Conservation (phyloP, 768 basidiomycete species). For the Calocybe gangraenosa region DNA sequence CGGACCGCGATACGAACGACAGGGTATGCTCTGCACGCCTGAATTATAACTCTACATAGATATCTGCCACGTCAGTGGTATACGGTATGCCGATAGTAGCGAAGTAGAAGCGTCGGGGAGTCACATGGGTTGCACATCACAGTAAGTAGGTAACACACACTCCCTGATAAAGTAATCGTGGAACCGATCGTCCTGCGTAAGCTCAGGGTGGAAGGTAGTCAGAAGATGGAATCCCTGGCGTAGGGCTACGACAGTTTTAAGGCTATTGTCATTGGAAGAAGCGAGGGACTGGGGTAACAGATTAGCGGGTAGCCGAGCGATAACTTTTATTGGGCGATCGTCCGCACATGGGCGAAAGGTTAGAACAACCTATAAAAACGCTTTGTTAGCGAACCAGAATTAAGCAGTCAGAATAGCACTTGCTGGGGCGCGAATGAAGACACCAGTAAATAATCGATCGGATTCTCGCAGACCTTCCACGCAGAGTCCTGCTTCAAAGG, state of each 20-base stretch:
- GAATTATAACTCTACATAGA: too few relatives aligned
- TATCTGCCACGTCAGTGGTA: background rate
- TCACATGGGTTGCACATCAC: background rate
- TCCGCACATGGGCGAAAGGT: slow-evolving; percentile 39
- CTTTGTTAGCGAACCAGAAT: background rate
- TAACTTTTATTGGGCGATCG: slow-evolving; percentile 61
- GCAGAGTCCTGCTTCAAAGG: slow-evolving; percentile 76
- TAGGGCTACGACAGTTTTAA: slow-evolving; percentile 74
- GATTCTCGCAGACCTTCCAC: slow-evolving; percentile 62
- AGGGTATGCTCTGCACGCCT: too few relatives aligned
- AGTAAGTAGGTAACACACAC: slow-evolving; percentile 50
- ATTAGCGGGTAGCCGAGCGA: slow-evolving; percentile 38
- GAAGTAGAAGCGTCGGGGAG: background rate
- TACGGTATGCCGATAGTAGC: background rate
- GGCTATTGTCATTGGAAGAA: slow-evolving; percentile 45
- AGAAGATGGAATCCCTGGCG: slow-evolving; percentile 81
- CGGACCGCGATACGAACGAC: too few relatives aligned
- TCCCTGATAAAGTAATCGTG: slow-evolving; percentile 86
- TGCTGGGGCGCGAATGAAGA: slow-evolving; percentile 95
- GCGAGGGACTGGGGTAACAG: slow-evolving; percentile 33
- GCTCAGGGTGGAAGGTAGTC: slow-evolving; percentile 93
- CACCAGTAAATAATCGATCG: slow-evolving; percentile 62
- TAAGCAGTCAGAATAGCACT: slow-evolving; percentile 20
- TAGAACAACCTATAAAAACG: slow-evolving; percentile 54
- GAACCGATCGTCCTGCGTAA: slow-evolving; percentile 82